These are phyloP conservation scores for Saccharomyces eubayanus DNA, from an alignment of 805 yeast species.

Conservation along the genomic window DNA sequence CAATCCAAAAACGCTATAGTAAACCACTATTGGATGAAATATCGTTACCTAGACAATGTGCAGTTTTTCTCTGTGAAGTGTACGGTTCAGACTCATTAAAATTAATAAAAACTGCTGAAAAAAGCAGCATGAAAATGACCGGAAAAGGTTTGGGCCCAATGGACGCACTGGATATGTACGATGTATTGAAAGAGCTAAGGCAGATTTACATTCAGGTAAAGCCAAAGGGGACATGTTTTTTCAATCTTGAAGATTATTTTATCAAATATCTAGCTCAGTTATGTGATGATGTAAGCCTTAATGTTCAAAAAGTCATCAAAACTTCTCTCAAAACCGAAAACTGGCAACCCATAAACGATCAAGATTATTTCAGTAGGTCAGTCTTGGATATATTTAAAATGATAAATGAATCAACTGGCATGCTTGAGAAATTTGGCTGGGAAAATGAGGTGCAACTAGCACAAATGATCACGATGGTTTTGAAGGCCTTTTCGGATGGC, in stretches of 20 bases:
- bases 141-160: conserved; percentile 37
- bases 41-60: conserved; percentile 42
- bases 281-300: conserved; percentile 38
- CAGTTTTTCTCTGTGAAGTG: conserved; percentile 41
- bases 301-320: conserved; percentile 41
- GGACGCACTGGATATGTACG: conserved; percentile 53
- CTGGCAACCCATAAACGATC: conserved; percentile 45
- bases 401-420: conserved; percentile 46
- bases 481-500: conserved; percentile 57
- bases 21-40: conserved; percentile 53
- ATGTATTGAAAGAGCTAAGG: conserved; percentile 44
- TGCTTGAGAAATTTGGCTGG: conserved; percentile 63
- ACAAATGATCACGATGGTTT: conserved; percentile 47
- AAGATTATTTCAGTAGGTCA: conserved; percentile 45
- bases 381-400: conserved; percentile 60
- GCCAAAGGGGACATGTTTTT: conserved; percentile 36
- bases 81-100: conserved; percentile 46
- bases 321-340: conserved; percentile 52
- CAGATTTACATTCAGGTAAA: conserved; percentile 43
- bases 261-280: conserved; percentile 38
- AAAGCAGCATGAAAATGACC: conserved; percentile 29
- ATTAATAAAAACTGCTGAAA: conserved; percentile 43
- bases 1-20: conserved; percentile 51
- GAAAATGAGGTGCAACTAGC: conserved; percentile 54
- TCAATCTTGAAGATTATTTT: conserved; percentile 51